Evolutionary conservation across 257 asterid genomes (phyloP), one percentile per base, ranked within the genome.

Genomic region (Voacanga thouarsii): DNA sequence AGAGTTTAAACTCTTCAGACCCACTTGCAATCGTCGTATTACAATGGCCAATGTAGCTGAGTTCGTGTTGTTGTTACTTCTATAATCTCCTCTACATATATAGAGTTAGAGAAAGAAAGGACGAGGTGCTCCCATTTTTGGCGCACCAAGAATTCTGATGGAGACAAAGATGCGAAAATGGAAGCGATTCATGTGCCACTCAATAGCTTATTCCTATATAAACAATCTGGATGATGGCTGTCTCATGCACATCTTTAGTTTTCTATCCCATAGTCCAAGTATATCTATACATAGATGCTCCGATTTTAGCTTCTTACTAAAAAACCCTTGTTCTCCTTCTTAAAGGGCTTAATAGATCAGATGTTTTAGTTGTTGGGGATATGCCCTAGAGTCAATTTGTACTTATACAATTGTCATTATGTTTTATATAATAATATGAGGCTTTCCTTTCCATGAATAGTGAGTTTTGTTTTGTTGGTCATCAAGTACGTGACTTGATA

Each of bases 221-320:
- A 91, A 95, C 80, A 80, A 85, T 77, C 91, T 95, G 11, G 99
- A 95, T 55, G 99, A 95, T 85, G 98, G 99, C 79, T 95, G 99
- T 64, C 92, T 95, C 28, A 95, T 95, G 99, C 96, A 87, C 57
- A 91, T 95, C 83, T 90, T 95, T 83, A 89, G 94, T 87, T 95
- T 91, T 90, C 95, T 95, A 72, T 83, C 92, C 71, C 99, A 98
- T 21, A 88, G 91, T 50, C 99, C 98, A 88, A 98, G 99, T 92
- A 83, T 56, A 55, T 33, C 10, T 30, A 0, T 12, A 16, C 4
- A 26, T 21, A 45, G 47, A 71, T 78, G 4, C 19, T 0, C 30
- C 11, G 37, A 30, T 8, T 68, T 12, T 51, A 51, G 51, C 3
- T 72, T 61, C 69, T 63, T 45, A 33, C 0, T 51, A 23, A 51